Percentiles rank a stretch among this genome's conserved stretches.
Conservation (phyloP, 73 alveolate genomes). For the Tetrahymena borealis region DNA sequence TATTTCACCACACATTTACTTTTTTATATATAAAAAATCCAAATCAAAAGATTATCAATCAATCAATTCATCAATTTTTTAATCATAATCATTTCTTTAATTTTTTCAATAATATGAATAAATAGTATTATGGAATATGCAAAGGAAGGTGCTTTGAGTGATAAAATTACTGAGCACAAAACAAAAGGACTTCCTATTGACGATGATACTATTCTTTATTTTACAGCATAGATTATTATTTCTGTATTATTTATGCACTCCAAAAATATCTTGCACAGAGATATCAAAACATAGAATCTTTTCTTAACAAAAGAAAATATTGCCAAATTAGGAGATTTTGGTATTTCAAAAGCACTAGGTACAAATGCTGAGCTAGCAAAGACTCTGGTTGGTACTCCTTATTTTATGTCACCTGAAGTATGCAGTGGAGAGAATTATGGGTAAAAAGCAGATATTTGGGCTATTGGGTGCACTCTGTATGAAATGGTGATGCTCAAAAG, state of each 20-base stretch:
- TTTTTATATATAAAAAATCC: no score
- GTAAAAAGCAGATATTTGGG: constrained; percentile 94
- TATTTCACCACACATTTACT: no score
- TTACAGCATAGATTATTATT: constrained; percentile 76
- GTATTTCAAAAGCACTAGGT: constrained; percentile 78
- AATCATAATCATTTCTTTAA: no score
- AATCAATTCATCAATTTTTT: no score
- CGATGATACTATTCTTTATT: constrained; percentile 60
- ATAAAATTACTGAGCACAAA: constrained; percentile 53
- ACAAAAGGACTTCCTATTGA: constrained; percentile 52
- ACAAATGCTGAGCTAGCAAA: constrained; percentile 61
- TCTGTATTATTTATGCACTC: constrained; percentile 85
- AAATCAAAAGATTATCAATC: no score
- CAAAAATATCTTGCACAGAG: constrained; percentile 86
- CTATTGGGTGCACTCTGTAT: constrained; percentile 87
- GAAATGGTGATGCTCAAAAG: constrained; percentile 79
- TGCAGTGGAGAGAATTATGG: constrained; percentile 83
- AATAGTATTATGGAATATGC: constrained; percentile 88
- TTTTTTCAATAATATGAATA: no score
- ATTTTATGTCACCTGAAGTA: constrained; percentile 92
- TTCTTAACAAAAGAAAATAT: constrained; percentile 64
- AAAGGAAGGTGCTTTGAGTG: constrained; percentile 81
- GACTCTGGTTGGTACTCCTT: constrained; percentile 92
- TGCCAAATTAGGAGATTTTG: constrained; percentile 90
- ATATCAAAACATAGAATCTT: constrained; percentile 79